Evolutionary conservation across 2,329 filamentous ascomycete genomes (phyloP).

Genomic region (Berkeleyomyces rouxiae): DNA sequence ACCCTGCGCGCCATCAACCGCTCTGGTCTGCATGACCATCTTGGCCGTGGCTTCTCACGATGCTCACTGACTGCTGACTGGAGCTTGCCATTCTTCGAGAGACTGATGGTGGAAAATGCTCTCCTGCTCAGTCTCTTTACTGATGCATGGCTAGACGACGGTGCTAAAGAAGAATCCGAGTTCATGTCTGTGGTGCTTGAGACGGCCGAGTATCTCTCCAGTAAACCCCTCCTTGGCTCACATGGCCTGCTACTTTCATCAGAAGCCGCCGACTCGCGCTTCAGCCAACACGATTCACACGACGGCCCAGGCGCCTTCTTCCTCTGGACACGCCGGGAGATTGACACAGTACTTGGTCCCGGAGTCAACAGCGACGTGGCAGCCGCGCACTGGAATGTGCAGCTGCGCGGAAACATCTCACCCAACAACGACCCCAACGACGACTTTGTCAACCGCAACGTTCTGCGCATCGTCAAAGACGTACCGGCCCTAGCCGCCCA

Average conservation of each 20-base stretch:
- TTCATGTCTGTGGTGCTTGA: conserved; percentile 66
- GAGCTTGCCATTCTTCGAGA: conserved; percentile 92
- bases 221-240: conserved; percentile 45
- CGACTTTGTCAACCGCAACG: conserved; percentile 89
- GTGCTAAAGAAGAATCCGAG: conserved; percentile 41
- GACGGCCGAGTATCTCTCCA: conserved; percentile 72
- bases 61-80: conserved; percentile 87
- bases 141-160: conserved; percentile 57
- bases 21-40: conserved; percentile 38
- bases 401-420: conserved; percentile 70
- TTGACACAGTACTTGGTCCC: conserved; percentile 51
- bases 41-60: conserved; percentile 43
- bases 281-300: conserved; percentile 47
- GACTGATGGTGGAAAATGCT: conserved; percentile 87
- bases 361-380: conserved; percentile 47
- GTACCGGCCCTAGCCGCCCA: conserved; percentile 54
- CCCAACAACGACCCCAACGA: conserved; percentile 75
- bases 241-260: conserved; percentile 71
- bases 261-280: conserved; percentile 76
- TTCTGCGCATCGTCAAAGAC: conserved; percentile 55
- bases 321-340: conserved; percentile 79
- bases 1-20: conserved; percentile 59
- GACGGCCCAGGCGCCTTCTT: conserved; percentile 88
- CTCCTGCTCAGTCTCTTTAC: conserved; percentile 71
- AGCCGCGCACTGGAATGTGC: conserved; percentile 71